A percentile compares a stretch with the other conserved stretches of the same genome.
phyloP scores from a whole-genome alignment of 1,284 basidiomycete genomes.

The Melampsora americana region DNA sequence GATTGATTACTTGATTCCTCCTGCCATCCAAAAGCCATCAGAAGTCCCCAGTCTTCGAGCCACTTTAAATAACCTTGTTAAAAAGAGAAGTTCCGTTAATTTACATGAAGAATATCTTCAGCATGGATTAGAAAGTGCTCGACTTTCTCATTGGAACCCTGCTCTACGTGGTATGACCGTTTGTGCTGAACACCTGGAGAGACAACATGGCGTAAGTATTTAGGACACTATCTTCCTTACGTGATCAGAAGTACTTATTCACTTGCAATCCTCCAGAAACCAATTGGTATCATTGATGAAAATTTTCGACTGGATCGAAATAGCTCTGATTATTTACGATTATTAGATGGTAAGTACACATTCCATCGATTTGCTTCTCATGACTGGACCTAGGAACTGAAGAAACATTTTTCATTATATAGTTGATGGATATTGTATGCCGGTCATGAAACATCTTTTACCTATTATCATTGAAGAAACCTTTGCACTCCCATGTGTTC shows the following conservation, averaged over 20 bases:
- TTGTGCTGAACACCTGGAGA: neutral
- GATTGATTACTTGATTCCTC: slow-evolving; percentile 25
- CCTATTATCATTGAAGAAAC: slow-evolving; percentile 26
- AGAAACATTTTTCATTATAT: too few species aligned
- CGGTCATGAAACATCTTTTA: slow-evolving; percentile 24
- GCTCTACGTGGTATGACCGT: slow-evolving; percentile 11
- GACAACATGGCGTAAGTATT: slow-evolving; percentile 12
- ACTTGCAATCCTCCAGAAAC: neutral
- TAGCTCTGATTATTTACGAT: neutral
- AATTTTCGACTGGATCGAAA: slow-evolving; percentile 5
- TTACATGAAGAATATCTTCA: neutral
- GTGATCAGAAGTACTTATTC: slow-evolving; percentile 6
- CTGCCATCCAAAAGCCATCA: neutral
- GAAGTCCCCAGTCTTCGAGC: neutral
- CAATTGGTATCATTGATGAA: neutral
- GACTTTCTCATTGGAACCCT: slow-evolving; percentile 38
- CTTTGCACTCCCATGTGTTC: slow-evolving; percentile 1
- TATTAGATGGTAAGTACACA: neutral
- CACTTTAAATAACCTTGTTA: neutral
- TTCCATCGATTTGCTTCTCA: neutral
- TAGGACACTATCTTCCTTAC: neutral
- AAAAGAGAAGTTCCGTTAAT: neutral
- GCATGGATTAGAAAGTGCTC: slow-evolving; percentile 30
- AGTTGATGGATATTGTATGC: slow-evolving; percentile 27
- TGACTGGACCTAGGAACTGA: neutral